A percentile compares a stretch with the other conserved stretches of the same genome.
Conservation (phyloP, 1,284 basidiomycete genomes). For the Apiotrichum laibachii region DNA sequence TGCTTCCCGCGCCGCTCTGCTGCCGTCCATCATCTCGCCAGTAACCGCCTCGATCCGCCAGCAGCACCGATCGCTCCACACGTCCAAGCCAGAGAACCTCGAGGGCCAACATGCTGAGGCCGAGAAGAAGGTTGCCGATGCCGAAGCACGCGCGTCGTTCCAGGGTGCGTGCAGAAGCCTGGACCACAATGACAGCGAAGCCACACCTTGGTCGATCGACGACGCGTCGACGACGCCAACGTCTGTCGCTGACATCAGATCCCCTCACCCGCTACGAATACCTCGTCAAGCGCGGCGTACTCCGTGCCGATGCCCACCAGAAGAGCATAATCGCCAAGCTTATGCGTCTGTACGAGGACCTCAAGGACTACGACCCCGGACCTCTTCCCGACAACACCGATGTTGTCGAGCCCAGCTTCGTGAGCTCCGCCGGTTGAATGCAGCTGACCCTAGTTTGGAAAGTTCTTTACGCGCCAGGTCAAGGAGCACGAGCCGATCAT, state of each 20-base stretch:
- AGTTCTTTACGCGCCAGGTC: conserved; percentile 58
- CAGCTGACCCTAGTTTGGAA: conserved; percentile 57
- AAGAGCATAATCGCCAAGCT: conserved; percentile 76
- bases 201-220: not conserved
- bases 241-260: conserved; percentile 24
- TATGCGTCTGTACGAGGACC: conserved; percentile 72
- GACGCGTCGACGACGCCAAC: not conserved
- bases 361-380: conserved; percentile 70
- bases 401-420: conserved; percentile 35
- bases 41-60: not conserved
- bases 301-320: conserved; percentile 80
- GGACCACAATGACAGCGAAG: not conserved
- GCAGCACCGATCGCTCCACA: conserved; percentile 9
- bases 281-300: conserved; percentile 66
- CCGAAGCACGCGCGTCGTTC: conserved; percentile 18
- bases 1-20: not conserved
- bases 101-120: not conserved
- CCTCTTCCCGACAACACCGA: conserved; percentile 56
- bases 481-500: conserved; percentile 46
- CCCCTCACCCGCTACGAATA: conserved; percentile 64
- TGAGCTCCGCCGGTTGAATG: conserved; percentile 10
- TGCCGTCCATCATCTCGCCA: not conserved
- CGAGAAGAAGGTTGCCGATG: conserved; percentile 19
- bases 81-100: conserved; percentile 1
- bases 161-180: conserved; percentile 7